A percentile compares a stretch with the other conserved stretches of the same genome.
phyloP scores from a whole-genome alignment of 2,329 filamentous ascomycete species.

The Lecanosticta acicola region DNA sequence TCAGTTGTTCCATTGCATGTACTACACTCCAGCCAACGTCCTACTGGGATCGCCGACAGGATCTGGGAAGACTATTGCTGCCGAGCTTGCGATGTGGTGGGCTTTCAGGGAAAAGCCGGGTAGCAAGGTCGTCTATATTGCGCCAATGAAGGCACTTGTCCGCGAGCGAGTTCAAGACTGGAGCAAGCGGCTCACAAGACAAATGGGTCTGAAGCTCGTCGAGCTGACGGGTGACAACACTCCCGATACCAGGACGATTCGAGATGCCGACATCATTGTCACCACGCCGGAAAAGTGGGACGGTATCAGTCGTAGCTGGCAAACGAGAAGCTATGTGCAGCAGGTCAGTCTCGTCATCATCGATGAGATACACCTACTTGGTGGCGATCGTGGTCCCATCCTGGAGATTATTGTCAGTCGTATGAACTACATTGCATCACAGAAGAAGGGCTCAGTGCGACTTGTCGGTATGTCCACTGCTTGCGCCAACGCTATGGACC shows the following conservation, averaged over 20 bases:
- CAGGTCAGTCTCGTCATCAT: constrained; percentile 96
- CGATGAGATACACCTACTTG: constrained; percentile 96
- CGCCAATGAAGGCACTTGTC: constrained; percentile 97
- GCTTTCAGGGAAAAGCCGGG: constrained; percentile 90
- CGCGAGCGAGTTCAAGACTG: constrained; percentile 95
- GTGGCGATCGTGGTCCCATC: constrained; percentile 93
- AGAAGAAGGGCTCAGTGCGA: constrained; percentile 81
- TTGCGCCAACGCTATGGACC: constrained; percentile 88
- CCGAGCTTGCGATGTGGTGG: constrained; percentile 99
- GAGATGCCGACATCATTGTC: constrained; percentile 94
- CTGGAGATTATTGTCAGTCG: constrained; percentile 87
- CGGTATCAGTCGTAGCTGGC: constrained; percentile 97
- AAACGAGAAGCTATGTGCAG: constrained; percentile 91
- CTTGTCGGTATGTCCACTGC: constrained; percentile 98
- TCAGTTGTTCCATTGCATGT: constrained; percentile 94
- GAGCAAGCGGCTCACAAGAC: constrained; percentile 71
- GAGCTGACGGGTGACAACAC: constrained; percentile 98
- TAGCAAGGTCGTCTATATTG: constrained; percentile 97
- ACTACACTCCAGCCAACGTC: constrained; percentile 87
- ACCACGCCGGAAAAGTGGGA: constrained; percentile 99
- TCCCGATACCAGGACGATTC: constrained; percentile 89
- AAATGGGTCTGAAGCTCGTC: constrained; percentile 83
- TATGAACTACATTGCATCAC: constrained; percentile 98
- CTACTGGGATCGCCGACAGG: constrained; percentile 92
- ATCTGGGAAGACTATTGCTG: constrained; percentile 94